Evolutionary conservation across 1,139 yeast species (phyloP), one percentile per base, ranked within the genome.

Genomic region (Yamadazyma conglobata): DNA sequence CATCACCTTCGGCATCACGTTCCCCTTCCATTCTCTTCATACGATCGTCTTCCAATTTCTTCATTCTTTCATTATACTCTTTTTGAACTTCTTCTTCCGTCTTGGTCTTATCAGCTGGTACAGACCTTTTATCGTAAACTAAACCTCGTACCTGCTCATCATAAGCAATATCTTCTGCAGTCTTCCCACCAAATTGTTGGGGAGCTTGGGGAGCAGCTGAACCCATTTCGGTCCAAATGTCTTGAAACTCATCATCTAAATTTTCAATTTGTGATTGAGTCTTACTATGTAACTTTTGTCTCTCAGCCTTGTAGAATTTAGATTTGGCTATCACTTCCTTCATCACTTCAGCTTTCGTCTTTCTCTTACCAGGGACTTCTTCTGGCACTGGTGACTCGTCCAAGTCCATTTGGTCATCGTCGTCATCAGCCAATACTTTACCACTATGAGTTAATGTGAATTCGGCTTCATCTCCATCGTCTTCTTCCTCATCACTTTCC

Each of bases 241-340:
- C 89, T 15, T 77, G 85, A 50, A 86, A 84, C 13, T 80, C 80
- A 21, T 73, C 79, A 56, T 93, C 96, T 42, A 93, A 72, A 40
- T 79, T 86, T 44, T 74, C 77, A 31, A 89, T 84, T 16, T 78
- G 71, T 26, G 77, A 81, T 46, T 78, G 82, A 24, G 83, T 73
- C 48, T 79, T 74, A 32, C 79, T 80, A 46, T 84, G 85, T 29
- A 79, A 76, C 50, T 72, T 65, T 58, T 93, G 97, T 50, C 98
- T 77, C 58, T 88, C 94, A 30, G 80, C 81, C 53, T 88, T 91
- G 59, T 89, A 77, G 54, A 78, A 77, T 54, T 93, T 93, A 8
- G 96, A 87, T 58, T 93, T 93, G 24, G 96, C 95, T 41, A 93
- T 91, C 34, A 93, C 77, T 56, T 93, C 99, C 48, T 86, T 80